Evolutionary conservation across 1,284 basidiomycete genomes (phyloP).

Genomic region (Rhodotorula sp.): DNA sequence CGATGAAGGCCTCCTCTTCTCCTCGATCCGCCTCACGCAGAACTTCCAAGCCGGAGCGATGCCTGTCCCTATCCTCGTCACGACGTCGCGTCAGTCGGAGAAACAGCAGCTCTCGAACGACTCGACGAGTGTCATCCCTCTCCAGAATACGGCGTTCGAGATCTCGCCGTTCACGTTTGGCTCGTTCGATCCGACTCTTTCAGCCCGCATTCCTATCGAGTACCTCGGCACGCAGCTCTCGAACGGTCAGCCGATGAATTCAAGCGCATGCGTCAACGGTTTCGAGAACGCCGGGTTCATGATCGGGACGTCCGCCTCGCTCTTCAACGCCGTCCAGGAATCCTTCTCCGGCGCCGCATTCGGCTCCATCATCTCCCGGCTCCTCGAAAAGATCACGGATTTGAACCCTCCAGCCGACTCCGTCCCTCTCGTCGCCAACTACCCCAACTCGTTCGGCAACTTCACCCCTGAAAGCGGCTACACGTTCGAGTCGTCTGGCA

Average conservation of each 20-base stretch:
- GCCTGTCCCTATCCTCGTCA: conserved; percentile 42
- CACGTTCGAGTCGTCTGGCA: conserved; percentile 27
- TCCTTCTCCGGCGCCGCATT: conserved; percentile 1
- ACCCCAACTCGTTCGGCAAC: conserved; percentile 38
- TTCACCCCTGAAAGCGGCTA: conserved; percentile 34
- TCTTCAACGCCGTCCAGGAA: conserved; percentile 47
- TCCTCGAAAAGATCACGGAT: conserved; percentile 46
- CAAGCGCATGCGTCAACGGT: conserved; percentile 60
- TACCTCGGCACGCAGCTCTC: conserved; percentile 61
- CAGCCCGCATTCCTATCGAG: conserved; percentile 57
- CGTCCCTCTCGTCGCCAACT: conserved; percentile 42
- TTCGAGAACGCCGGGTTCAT: conserved; percentile 62
- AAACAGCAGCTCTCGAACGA: conserved; percentile 14
- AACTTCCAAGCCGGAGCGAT: conserved; percentile 36
- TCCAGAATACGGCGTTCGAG: conserved; percentile 44
- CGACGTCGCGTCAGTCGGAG: conserved; percentile 21
- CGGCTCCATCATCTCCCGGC: conserved; percentile 37
- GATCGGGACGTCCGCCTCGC: conserved; percentile 48
- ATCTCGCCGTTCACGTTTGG: conserved; percentile 65
- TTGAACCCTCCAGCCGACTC: conserved; percentile 47
- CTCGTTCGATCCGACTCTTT: conserved; percentile 64
- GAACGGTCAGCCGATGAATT: conserved; percentile 56
- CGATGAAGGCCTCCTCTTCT: conserved; percentile 35
- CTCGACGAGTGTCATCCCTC: conserved; percentile 31
- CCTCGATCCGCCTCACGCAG: conserved; percentile 27